Base-by-base conservation (phyloP, 495 filamentous ascomycete genomes). In the Xylaria intraflava region DNA sequence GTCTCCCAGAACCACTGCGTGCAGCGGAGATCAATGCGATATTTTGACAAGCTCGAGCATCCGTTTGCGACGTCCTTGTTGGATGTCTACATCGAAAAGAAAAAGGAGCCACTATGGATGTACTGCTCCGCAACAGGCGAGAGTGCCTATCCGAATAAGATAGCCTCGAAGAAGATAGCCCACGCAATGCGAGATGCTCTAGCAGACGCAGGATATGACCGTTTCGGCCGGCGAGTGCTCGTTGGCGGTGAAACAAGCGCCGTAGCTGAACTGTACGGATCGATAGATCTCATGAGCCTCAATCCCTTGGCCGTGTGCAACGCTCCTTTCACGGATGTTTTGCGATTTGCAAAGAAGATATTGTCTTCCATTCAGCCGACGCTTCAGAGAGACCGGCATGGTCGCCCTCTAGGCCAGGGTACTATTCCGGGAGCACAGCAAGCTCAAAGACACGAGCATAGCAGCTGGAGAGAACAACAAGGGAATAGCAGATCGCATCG, bases 141-240 rank as follows among this genome's bases (percentile, higher is more conserved):
- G 24, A 76, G 71, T 23, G 66, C 71, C 14, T 76, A 82, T 38
- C 77, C 89, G 14, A 75, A 82, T 36, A 75, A 65, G 4, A 78
- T 70, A 73, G 67, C 69, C 7, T 64, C 61, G 24, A 75, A 77
- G 60, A 75, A 78, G 65, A 36, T 82, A 9, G 65, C 72, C 29
- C 60, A 68, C 17, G 84, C 84, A 0, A 71, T 91, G 33, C 56
- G 55, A 45, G 70, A 79, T 43, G 78, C 77, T 16, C 67, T 90
- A 56, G 73, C 66, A 52, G 72, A 65, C 29, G 72, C 66, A 44
- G 84, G 84, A 1, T 83, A 77, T 56, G 77, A 81, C 60, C 46
- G 57, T n/a, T 56, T 76, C 20, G 86, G 86, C 17, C 72, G 57
- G 33, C 64, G 55, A 22, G 22, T 61, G 24, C 31, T 46, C 19